Evolutionary conservation across 495 filamentous ascomycete genomes (phyloP).

Genomic region (Daldinia caldariorum): DNA sequence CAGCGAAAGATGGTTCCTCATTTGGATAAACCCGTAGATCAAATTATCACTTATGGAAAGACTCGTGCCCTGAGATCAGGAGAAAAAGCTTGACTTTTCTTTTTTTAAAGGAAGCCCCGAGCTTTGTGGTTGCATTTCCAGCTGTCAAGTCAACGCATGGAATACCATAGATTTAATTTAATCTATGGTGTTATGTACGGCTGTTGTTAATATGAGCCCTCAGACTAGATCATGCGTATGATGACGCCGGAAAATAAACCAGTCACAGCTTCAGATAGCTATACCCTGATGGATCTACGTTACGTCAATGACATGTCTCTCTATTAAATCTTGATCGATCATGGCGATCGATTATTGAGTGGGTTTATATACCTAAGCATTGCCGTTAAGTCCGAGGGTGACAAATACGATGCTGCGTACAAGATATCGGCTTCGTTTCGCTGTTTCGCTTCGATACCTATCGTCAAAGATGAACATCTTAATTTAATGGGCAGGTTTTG

Average conservation of each 20-base stretch:
- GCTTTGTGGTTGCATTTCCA: too few species aligned
- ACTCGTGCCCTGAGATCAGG: background rate
- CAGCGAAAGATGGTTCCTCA: conserved; percentile 1
- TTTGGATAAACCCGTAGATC: background rate
- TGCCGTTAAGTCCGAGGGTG: background rate
- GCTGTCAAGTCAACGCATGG: background rate
- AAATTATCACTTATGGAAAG: background rate
- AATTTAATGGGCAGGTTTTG: too few species aligned
- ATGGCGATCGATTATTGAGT: background rate
- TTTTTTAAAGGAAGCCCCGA: background rate
- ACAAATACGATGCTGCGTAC: background rate
- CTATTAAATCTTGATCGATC: background rate
- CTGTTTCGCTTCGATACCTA: background rate
- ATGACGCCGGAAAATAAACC: background rate
- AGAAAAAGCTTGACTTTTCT: background rate
- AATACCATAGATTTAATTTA: background rate
- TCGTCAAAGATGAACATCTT: too few species aligned
- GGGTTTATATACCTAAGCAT: background rate
- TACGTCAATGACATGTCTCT: background rate
- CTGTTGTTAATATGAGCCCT: background rate
- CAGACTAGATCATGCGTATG: background rate
- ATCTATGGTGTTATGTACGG: background rate
- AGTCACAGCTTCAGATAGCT: background rate
- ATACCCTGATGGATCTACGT: background rate
- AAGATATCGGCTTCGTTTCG: background rate